Percentiles rank a stretch among this genome's conserved stretches.
Conservation (phyloP, 257 asterid genomes). For the Leonotis leonurus region DNA sequence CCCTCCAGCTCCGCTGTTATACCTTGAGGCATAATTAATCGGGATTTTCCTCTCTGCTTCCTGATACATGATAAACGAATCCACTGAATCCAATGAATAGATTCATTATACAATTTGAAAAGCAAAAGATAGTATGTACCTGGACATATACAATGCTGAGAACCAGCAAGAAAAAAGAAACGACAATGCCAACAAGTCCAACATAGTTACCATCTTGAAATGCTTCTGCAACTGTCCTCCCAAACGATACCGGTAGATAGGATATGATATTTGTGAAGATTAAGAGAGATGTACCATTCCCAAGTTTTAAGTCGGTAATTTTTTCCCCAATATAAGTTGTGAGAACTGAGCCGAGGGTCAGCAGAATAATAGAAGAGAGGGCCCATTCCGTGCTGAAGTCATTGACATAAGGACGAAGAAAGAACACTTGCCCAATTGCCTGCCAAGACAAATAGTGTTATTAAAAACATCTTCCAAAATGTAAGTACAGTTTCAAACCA, state of each 20-base stretch:
- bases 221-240: slow-evolving; percentile 84
- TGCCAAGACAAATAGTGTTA: slow-evolving; percentile 31
- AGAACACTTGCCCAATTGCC: slow-evolving; percentile 94
- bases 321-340: slow-evolving; percentile 87
- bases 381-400: slow-evolving; percentile 92
- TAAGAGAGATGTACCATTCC: slow-evolving; percentile 92
- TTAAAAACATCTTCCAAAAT: not conserved
- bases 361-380: slow-evolving; percentile 61
- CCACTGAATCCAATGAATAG: not conserved
- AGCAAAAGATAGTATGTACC: slow-evolving; percentile 31
- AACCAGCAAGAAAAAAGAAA: slow-evolving; percentile 77
- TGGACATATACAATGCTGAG: slow-evolving; percentile 95
- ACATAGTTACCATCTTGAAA: slow-evolving; percentile 78
- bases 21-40: slow-evolving; percentile 81
- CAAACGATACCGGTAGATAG: slow-evolving; percentile 93
- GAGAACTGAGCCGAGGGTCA: slow-evolving; percentile 77
- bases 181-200: slow-evolving; percentile 66
- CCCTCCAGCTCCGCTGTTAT: slow-evolving; percentile 58
- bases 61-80: slow-evolving; percentile 37
- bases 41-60: slow-evolving; percentile 99
- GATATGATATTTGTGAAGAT: slow-evolving; percentile 96
- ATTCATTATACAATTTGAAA: not conserved
- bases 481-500: not conserved
- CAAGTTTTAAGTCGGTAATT: slow-evolving; percentile 85
- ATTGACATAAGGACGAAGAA: slow-evolving; percentile 84